Conservation (phyloP, 1,139 yeast species). For the Wickerhamomyces sp. region DNA sequence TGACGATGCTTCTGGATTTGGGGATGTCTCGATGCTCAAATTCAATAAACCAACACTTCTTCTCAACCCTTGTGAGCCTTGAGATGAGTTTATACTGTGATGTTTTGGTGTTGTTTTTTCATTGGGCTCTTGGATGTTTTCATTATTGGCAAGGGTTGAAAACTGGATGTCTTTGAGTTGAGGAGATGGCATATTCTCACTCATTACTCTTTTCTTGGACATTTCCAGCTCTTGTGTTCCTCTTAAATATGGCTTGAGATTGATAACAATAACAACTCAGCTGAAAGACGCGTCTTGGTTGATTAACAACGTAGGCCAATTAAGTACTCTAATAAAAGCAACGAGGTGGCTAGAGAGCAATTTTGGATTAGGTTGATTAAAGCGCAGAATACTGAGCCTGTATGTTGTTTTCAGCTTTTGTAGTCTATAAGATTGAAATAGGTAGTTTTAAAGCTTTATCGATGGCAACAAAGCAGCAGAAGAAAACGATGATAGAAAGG, state of each 20-base stretch:
- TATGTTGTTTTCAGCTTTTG: too few relatives aligned
- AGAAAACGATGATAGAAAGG: neutral
- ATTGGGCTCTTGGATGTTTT: slow-evolving; percentile 4
- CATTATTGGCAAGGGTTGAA: slow-evolving; percentile 7
- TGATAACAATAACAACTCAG: neutral
- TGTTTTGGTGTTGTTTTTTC: slow-evolving; percentile 20
- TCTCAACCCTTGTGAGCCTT: slow-evolving; percentile 28
- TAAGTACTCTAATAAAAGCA: too few relatives aligned
- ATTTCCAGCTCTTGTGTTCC: neutral
- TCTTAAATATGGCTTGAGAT: neutral
- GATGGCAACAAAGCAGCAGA: neutral
- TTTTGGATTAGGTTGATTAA: too few relatives aligned
- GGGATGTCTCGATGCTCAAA: slow-evolving; percentile 31
- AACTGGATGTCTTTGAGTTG: slow-evolving; percentile 17
- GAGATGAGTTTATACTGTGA: slow-evolving; percentile 19
- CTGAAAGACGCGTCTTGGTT: neutral
- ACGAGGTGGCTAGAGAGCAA: too few relatives aligned
- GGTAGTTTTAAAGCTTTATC: neutral
- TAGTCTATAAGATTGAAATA: too few relatives aligned
- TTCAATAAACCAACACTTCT: slow-evolving; percentile 36
- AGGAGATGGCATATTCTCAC: slow-evolving; percentile 20
- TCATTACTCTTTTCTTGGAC: slow-evolving; percentile 21
- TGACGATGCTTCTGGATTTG: slow-evolving; percentile 13
- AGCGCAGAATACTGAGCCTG: neutral
- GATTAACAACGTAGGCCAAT: too few relatives aligned